Evolutionary conservation across 2,329 filamentous ascomycete genomes (phyloP), one percentile per base, ranked within the genome.

Genomic region (Neonectria magnoliae): DNA sequence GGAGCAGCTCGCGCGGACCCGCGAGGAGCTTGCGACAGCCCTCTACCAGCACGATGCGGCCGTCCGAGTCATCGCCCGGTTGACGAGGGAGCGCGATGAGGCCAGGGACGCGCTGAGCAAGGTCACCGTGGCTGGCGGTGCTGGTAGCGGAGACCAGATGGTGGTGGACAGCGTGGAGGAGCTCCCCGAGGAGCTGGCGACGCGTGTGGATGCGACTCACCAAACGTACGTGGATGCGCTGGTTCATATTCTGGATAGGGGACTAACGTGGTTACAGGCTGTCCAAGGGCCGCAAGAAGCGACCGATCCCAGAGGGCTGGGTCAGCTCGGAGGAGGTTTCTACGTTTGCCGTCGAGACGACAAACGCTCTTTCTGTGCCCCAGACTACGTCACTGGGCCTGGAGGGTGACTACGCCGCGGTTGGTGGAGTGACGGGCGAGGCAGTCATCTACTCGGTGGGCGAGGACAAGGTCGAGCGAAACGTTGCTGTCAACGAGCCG

Each of bases 21-120:
- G 95, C 70, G 94, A 98, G 81, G 96, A 99, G 83, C 88, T 99
- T 61, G 93, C 93, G 61, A 96, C 93, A 1, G 93, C 96, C 0
- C 85, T 99, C 25, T 99, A 99, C 81, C 95, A 98, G 81, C 93
- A 98, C 74, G 96, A 99, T 84, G 95, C 96, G 2, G 96, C 96
- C n/a, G 90, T 97, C 54, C 88, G 96, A 68, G 96, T 99, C 53
- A 97, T 99, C 80, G 94, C 94, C 69, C 89, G 95, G 52, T 78
- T 99, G 77, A 92, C 92, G n/a, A 91, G 88, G 77, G 96, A 99
- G 84, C 85, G 96, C 68, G 94, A 99, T 74, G 94, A 98, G 79
- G 94, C 96, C 50, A 87, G 95, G 69, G 92, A 96, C 80, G 93
- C 96, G 14, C 83, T 99, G 56, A 93, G 93, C 38, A 93, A 93